Conservation (phyloP, 257 asterid species). For the Nicotiana obtusifolia region DNA sequence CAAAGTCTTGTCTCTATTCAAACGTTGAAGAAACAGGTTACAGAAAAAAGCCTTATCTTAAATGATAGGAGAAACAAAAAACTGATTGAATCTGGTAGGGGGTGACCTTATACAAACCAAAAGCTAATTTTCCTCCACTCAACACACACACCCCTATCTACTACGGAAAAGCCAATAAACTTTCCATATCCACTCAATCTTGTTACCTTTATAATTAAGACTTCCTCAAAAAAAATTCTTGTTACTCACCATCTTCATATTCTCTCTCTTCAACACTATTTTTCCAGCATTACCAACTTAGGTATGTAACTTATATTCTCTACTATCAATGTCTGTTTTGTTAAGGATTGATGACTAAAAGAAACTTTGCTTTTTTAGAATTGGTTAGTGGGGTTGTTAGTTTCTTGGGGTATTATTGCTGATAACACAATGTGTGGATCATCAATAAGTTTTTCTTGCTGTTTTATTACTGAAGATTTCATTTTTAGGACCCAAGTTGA, state of each 20-base stretch:
- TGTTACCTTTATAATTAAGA: conserved; percentile 18
- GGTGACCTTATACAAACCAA: conserved; percentile 37
- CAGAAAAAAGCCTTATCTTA: neutral
- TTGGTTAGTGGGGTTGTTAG: neutral
- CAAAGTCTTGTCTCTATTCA: neutral
- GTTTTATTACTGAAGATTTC: neutral
- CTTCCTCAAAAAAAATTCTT: neutral
- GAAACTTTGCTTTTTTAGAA: neutral
- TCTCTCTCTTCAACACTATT: neutral
- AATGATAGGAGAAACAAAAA: neutral
- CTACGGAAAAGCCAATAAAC: conserved; percentile 51
- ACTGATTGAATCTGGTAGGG: neutral
- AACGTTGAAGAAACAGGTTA: neutral
- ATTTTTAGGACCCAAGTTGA: neutral
- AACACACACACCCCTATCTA: conserved; percentile 70
- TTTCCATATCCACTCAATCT: conserved; percentile 17
- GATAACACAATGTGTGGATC: neutral
- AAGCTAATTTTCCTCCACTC: conserved; percentile 72
- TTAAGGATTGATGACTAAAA: neutral
- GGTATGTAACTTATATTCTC: neutral
- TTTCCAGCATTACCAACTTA: conserved; percentile 18
- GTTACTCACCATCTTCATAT: conserved; percentile 19
- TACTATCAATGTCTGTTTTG: neutral
- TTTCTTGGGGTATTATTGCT: conserved; percentile 2
- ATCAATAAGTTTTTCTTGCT: neutral